Evolutionary conservation across 371 early-diverging fungal species (phyloP).

Genomic region (Choanephora cucurbitarum): DNA sequence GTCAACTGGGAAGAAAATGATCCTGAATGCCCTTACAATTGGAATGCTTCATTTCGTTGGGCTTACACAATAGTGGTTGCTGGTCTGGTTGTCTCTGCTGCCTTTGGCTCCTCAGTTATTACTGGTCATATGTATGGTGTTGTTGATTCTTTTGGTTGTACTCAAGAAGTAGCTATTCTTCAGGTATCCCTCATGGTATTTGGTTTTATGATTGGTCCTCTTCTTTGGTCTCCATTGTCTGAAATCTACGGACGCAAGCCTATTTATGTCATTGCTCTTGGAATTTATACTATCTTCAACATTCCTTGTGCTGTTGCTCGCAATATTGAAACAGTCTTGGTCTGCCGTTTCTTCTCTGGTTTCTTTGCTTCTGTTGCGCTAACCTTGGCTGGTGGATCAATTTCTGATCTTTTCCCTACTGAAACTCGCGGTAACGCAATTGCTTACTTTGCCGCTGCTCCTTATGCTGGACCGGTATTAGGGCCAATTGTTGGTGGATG

Average conservation of each 20-base stretch:
- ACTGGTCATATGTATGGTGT: slow-evolving; percentile 36
- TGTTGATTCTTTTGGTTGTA: slow-evolving; percentile 31
- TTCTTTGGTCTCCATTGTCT: slow-evolving; percentile 48
- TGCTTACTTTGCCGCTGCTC: slow-evolving; percentile 53
- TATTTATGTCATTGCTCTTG: slow-evolving; percentile 35
- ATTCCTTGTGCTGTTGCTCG: slow-evolving; percentile 46
- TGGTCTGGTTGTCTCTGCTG: slow-evolving; percentile 37
- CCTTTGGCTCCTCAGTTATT: slow-evolving; percentile 45
- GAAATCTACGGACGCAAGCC: slow-evolving; percentile 47
- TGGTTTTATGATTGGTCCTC: slow-evolving; percentile 49
- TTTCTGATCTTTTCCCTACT: slow-evolving; percentile 41
- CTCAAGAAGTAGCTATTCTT: slow-evolving; percentile 37
- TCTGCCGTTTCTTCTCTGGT: slow-evolving; percentile 47
- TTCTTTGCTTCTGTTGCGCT: slow-evolving; percentile 42
- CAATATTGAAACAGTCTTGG: slow-evolving; percentile 43
- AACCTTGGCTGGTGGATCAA: slow-evolving; percentile 46
- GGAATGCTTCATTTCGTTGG: slow-evolving; percentile 36
- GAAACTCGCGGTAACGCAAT: slow-evolving; percentile 45
- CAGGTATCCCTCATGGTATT: slow-evolving; percentile 52
- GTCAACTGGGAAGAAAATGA: slow-evolving; percentile 44
- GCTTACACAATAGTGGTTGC: slow-evolving; percentile 38
- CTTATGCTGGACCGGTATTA: slow-evolving; percentile 48
- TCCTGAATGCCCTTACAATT: slow-evolving; percentile 48
- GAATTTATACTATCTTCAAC: slow-evolving; percentile 38
- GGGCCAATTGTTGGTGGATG: slow-evolving; percentile 53